Percentiles rank a stretch among this genome's conserved stretches.
Conservation (phyloP, 371 early-diverging fungal species). For the Polyrhizophydium stewartii region DNA sequence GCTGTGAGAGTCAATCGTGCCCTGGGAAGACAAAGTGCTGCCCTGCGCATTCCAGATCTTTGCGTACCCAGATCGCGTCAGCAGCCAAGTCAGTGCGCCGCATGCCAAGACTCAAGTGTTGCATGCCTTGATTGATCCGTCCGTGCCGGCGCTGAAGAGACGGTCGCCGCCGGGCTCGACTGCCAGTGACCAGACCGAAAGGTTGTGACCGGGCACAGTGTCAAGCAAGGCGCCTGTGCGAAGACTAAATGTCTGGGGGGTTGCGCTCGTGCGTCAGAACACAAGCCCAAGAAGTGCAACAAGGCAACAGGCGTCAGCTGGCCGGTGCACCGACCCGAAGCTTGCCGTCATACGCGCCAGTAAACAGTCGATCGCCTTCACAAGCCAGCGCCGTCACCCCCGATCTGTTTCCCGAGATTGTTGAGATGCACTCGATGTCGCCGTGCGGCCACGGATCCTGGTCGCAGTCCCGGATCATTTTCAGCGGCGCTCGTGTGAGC, state of each 20-base stretch:
- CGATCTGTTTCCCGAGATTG: slow-evolving; percentile 47
- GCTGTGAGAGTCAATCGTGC: slow-evolving; percentile 24
- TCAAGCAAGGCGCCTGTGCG: slow-evolving; percentile 39
- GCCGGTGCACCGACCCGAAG: slow-evolving; percentile 33
- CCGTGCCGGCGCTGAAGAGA: slow-evolving; percentile 56
- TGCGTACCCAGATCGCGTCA: neutral
- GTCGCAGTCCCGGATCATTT: too few relatives aligned
- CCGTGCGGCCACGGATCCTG: slow-evolving; percentile 16
- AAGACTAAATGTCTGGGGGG: slow-evolving; percentile 46
- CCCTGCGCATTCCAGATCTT: neutral
- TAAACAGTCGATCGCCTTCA: slow-evolving; percentile 40
- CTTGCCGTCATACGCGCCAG: slow-evolving; percentile 61
- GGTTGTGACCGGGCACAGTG: slow-evolving; percentile 45
- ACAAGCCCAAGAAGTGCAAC: neutral
- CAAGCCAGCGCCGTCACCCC: slow-evolving; percentile 61
- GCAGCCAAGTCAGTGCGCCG: slow-evolving; percentile 10
- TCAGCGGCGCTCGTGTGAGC: too few relatives aligned
- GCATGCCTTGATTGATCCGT: slow-evolving; percentile 57
- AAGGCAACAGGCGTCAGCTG: neutral
- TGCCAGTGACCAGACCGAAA: slow-evolving; percentile 64
- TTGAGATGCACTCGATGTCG: slow-evolving; percentile 49
- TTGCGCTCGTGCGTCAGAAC: neutral
- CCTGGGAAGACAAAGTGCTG: slow-evolving; percentile 10
- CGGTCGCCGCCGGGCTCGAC: slow-evolving; percentile 36
- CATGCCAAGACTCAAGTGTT: neutral